phyloP scores from a whole-genome alignment of 2,329 filamentous ascomycete genomes.

The Aspergillus proliferans region DNA sequence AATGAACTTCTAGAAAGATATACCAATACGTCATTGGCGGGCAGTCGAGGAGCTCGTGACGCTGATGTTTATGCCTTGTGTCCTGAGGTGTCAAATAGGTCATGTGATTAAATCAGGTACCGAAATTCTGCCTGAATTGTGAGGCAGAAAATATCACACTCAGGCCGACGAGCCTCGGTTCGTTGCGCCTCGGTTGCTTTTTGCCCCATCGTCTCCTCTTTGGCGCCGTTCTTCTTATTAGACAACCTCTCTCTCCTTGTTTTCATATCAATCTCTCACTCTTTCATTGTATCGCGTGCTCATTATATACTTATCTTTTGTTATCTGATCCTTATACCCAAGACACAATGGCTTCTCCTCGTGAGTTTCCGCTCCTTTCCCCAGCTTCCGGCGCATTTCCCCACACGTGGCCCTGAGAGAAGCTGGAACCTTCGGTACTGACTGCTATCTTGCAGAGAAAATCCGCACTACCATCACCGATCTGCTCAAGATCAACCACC shows the following conservation, averaged over 20 bases:
- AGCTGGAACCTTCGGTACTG: slow-evolving; percentile 13
- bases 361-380: slow-evolving; percentile 47
- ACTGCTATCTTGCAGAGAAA: slow-evolving; percentile 55
- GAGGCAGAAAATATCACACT: background rate
- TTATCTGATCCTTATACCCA: background rate
- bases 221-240: background rate
- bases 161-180: background rate
- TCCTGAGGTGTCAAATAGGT: no score
- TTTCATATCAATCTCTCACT: background rate
- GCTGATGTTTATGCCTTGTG: no score
- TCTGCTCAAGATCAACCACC: slow-evolving; percentile 96
- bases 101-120: no score
- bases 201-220: background rate
- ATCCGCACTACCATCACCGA: slow-evolving; percentile 90
- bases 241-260: background rate
- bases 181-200: background rate
- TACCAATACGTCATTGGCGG: no score
- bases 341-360: slow-evolving; percentile 66
- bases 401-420: slow-evolving; percentile 1
- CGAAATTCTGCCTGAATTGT: background rate
- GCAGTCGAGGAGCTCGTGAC: no score
- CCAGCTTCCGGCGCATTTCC: slow-evolving; percentile 1
- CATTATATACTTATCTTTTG: background rate
- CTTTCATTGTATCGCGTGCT: background rate
- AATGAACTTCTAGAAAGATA: no score